Evolutionary conservation across 208 protist species (phyloP).

Genomic region (Leptomonas pyrrhocoris): DNA sequence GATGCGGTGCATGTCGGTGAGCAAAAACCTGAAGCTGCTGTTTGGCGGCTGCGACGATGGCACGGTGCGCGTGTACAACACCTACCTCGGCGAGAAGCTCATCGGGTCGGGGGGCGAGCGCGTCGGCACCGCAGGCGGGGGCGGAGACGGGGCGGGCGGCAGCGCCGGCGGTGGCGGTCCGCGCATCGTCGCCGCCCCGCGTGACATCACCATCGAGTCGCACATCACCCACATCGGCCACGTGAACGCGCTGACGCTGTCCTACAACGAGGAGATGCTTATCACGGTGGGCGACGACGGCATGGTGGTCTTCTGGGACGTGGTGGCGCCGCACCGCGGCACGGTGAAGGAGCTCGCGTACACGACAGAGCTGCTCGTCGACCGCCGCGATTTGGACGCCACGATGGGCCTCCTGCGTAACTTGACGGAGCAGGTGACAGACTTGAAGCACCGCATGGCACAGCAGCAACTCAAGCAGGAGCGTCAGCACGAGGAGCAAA

Average conservation of each 20-base stretch:
- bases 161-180: conserved; percentile 12
- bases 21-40: conserved; percentile 90
- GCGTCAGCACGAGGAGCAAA: conserved; percentile 92
- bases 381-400: conserved; percentile 92
- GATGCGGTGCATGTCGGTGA: conserved; percentile 87
- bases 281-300: conserved; percentile 95
- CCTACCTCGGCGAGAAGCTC: conserved; percentile 86
- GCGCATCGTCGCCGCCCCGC: conserved; percentile 17
- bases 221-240: conserved; percentile 83
- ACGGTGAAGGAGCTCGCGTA: conserved; percentile 81
- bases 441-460: conserved; percentile 93
- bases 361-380: conserved; percentile 95
- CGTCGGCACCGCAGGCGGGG: conserved; percentile 13
- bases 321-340: conserved; percentile 89
- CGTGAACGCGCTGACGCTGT: conserved; percentile 87
- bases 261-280: conserved; percentile 93
- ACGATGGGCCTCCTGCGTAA: conserved; percentile 66
- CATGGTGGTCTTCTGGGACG: conserved; percentile 89
- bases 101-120: conserved; percentile 39
- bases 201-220: conserved; percentile 84
- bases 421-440: conserved; percentile 84
- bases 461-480: conserved; percentile 95
- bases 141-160: background rate
- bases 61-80: conserved; percentile 91
- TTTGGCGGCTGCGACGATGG: conserved; percentile 94